These are phyloP conservation scores for Sungouiella thailandica DNA, from an alignment of 805 yeast genomes.

Conservation along the genomic window DNA sequence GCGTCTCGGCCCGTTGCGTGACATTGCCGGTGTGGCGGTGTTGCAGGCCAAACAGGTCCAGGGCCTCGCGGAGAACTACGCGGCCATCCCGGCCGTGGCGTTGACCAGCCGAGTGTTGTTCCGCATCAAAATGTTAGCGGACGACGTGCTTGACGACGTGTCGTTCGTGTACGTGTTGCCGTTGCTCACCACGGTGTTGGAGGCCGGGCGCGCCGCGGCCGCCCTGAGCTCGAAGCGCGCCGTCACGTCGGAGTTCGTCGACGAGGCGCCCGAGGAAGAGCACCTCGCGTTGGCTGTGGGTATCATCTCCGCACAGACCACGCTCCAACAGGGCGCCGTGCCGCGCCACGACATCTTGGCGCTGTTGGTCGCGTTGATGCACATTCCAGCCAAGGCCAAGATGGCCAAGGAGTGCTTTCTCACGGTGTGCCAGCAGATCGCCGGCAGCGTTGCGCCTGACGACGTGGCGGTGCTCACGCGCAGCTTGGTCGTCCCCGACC, in stretches of 20 bases:
- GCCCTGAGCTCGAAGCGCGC: constrained; percentile 48
- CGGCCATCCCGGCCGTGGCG: constrained; percentile 49
- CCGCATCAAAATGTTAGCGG: constrained; percentile 68
- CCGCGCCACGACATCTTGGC: constrained; percentile 65
- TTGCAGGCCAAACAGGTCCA: constrained; percentile 51
- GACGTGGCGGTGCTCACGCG: constrained; percentile 60
- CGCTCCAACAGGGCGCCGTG: constrained; percentile 58
- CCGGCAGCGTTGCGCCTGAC: constrained; percentile 49
- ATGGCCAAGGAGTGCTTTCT: constrained; percentile 78
- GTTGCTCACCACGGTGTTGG: constrained; percentile 60
- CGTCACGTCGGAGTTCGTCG: constrained; percentile 63
- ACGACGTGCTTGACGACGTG: constrained; percentile 62
- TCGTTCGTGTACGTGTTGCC: constrained; percentile 76
- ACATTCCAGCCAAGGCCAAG: constrained; percentile 73
- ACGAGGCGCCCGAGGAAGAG: constrained; percentile 87
- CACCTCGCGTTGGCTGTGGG: constrained; percentile 74
- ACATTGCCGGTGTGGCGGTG: constrained; percentile 64
- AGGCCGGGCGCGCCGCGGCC: constrained; percentile 57
- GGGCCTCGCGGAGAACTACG: constrained; percentile 41
- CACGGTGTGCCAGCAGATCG: constrained; percentile 70
- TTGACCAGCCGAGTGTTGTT: constrained; percentile 66
- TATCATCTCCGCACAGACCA: constrained; percentile 61
- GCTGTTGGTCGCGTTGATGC: constrained; percentile 61
- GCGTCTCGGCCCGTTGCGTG: constrained; percentile 47
- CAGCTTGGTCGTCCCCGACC: constrained; percentile 54